phyloP scores from a whole-genome alignment of 768 basidiomycete genomes.

The Boletus speciosus region DNA sequence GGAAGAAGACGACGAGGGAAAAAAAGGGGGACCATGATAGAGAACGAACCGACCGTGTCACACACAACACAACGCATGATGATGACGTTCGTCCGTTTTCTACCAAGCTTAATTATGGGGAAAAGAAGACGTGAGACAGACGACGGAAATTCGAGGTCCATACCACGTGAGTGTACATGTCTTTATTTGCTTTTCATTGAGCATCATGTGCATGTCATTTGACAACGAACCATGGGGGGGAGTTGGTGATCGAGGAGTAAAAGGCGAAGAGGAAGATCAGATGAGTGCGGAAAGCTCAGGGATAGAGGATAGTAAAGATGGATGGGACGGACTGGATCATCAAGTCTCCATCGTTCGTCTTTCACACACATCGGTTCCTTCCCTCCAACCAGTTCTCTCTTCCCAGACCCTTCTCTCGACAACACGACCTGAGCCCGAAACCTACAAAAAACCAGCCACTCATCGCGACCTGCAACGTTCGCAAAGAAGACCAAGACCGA shows the following conservation, averaged over 20 bases:
- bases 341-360: constrained; percentile 30
- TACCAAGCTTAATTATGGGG: constrained; percentile 21
- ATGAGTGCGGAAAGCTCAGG: constrained; percentile 26
- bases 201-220: constrained; percentile 4
- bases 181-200: constrained; percentile 9
- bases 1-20: neutral
- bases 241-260: constrained; percentile 13
- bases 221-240: constrained; percentile 10
- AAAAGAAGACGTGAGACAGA: constrained; percentile 19
- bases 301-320: constrained; percentile 27
- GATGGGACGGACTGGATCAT: constrained; percentile 36
- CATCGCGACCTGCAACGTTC: constrained; percentile 26
- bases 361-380: neutral
- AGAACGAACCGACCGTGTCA: constrained; percentile 34
- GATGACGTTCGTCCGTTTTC: constrained; percentile 14
- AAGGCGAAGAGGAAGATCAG: constrained; percentile 14
- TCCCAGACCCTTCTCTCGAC: constrained; percentile 9
- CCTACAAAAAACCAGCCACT: constrained; percentile 31
- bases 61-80: constrained; percentile 11
- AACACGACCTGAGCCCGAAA: constrained; percentile 22
- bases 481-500: constrained; percentile 31
- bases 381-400: neutral
- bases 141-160: constrained; percentile 15
- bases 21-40: neutral
- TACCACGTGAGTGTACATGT: constrained; percentile 27